Evolutionary conservation across 1,284 basidiomycete genomes (phyloP).

Genomic region (Phaffia rhodozyma): DNA sequence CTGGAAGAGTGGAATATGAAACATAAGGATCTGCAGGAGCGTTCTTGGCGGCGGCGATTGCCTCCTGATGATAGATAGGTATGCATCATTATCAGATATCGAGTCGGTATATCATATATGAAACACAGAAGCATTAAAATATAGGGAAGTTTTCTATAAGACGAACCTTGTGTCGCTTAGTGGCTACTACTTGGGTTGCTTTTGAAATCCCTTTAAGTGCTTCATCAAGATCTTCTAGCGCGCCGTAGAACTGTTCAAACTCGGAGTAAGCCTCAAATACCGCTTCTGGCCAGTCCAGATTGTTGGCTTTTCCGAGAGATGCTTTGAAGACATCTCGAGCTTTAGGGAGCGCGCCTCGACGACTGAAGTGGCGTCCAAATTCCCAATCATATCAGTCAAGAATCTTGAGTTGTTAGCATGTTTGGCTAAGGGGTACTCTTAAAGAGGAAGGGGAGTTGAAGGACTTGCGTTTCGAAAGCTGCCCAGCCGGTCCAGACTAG

Average conservation of each 20-base stretch:
- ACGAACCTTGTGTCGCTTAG: conserved; percentile 53
- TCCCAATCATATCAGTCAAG: background rate
- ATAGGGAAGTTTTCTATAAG: background rate
- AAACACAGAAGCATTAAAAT: conserved; percentile 1
- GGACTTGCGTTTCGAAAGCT: conserved; percentile 33
- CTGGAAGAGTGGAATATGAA: background rate
- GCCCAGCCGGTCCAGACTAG: conserved; percentile 27
- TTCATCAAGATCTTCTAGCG: conserved; percentile 53
- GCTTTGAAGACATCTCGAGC: conserved; percentile 56
- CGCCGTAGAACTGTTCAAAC: conserved; percentile 76
- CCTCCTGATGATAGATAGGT: background rate
- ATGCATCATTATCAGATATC: too few species aligned
- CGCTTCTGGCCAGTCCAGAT: conserved; percentile 83
- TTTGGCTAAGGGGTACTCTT: too few species aligned
- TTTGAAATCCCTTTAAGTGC: conserved; percentile 56
- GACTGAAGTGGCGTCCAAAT: conserved; percentile 12
- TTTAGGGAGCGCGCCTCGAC: conserved; percentile 37
- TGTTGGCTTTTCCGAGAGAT: conserved; percentile 45
- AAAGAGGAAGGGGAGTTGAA: background rate
- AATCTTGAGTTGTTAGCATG: background rate
- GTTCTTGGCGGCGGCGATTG: conserved; percentile 1
- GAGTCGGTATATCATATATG: too few species aligned
- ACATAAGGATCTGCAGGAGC: background rate
- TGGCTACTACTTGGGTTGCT: conserved; percentile 51
- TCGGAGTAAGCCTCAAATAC: conserved; percentile 75